Conservation (phyloP, 2,329 filamentous ascomycete genomes). For the Beauveria varroae region DNA sequence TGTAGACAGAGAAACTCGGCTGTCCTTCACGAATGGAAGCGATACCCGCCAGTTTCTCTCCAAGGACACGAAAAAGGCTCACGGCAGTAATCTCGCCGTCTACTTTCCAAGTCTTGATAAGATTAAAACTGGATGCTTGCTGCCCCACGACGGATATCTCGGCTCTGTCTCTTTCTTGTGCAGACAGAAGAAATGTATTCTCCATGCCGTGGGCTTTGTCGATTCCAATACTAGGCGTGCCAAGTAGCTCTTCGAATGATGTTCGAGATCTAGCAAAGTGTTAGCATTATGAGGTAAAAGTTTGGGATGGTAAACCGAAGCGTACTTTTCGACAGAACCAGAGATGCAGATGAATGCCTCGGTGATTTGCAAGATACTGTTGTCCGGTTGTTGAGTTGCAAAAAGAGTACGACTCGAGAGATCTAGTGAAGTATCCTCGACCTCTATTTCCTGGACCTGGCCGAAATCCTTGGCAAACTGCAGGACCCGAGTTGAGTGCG, state of each 20-base stretch:
- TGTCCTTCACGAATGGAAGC: neutral
- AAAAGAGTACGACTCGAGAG: conserved; percentile 44
- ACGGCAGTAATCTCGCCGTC: conserved; percentile 7
- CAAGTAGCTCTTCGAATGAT: conserved; percentile 25
- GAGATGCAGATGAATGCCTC: neutral
- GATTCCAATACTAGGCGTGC: conserved; percentile 21
- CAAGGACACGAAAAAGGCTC: neutral
- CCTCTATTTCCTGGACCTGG: conserved; percentile 34
- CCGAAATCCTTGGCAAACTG: conserved; percentile 41
- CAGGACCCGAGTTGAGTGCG: conserved; percentile 40
- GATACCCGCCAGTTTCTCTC: neutral
- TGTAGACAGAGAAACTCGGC: neutral
- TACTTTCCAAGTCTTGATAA: neutral
- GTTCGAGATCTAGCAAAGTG: conserved; percentile 21
- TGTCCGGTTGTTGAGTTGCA: conserved; percentile 28
- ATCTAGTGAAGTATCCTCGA: conserved; percentile 41
- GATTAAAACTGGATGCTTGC: neutral
- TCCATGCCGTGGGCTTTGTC: conserved; percentile 36
- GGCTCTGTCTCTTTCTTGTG: conserved; percentile 20
- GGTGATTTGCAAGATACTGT: conserved; percentile 21
- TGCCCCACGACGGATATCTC: neutral
- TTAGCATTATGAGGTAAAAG: neutral
- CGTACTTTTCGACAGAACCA: neutral
- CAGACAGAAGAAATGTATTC: conserved; percentile 35
- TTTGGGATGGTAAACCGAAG: neutral